Conservation (phyloP, 371 early-diverging fungal genomes). For the Basidiobolus meristosporus region DNA sequence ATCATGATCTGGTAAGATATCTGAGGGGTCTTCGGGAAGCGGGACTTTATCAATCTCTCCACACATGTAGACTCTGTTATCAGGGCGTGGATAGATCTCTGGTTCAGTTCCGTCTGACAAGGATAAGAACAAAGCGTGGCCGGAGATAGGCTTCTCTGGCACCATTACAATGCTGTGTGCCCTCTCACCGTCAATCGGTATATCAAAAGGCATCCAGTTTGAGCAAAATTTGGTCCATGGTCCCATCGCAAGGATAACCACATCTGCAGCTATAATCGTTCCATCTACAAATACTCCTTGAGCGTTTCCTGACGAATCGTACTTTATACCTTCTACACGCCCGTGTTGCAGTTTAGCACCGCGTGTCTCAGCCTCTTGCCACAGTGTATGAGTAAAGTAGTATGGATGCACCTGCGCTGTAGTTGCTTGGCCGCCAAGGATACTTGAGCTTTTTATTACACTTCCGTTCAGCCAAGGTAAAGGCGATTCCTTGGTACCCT, state of each 20-base stretch:
- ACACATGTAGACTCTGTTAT: constrained; percentile 49
- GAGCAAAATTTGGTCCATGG: constrained; percentile 32
- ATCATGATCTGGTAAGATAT: constrained; percentile 12
- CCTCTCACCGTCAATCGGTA: constrained; percentile 14
- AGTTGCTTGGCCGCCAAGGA: constrained; percentile 20
- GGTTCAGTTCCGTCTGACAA: constrained; percentile 13
- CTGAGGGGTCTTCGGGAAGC: constrained; percentile 17
- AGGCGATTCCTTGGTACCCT: no score
- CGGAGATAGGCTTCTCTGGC: constrained; percentile 7
- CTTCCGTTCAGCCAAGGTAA: constrained; percentile 15
- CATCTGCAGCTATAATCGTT: constrained; percentile 8
- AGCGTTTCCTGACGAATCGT: constrained; percentile 4
- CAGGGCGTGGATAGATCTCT: constrained; percentile 30
- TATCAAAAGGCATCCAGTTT: constrained; percentile 4
- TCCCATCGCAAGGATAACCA: constrained; percentile 23
- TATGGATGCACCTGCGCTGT: constrained; percentile 43
- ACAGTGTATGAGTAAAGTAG: constrained; percentile 19
- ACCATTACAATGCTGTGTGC: constrained; percentile 19
- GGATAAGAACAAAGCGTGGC: constrained; percentile 18
- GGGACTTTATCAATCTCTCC: constrained; percentile 28
- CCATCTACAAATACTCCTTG: constrained; percentile 7
- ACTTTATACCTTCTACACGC: constrained; percentile 2
- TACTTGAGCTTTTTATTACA: constrained; percentile 11
- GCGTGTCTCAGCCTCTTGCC: constrained; percentile 17
- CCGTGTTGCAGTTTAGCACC: constrained; percentile 9